Evolutionary conservation across 495 filamentous ascomycete genomes (phyloP).

Genomic region (Penicillium taxi): DNA sequence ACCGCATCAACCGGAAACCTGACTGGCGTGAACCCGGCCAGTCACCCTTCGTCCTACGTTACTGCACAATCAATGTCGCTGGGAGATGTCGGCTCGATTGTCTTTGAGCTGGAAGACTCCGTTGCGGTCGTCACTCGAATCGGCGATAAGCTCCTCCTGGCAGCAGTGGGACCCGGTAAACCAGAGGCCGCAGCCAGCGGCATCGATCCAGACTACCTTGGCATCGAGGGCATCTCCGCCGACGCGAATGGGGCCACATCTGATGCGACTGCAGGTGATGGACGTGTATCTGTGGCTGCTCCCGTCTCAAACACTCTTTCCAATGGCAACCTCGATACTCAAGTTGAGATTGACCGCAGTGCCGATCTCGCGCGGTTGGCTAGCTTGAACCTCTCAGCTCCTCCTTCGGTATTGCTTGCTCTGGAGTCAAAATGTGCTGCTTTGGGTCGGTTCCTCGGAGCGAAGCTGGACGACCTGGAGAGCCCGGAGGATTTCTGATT

Average conservation of each 20-base stretch:
- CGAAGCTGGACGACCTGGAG: conserved; percentile 38
- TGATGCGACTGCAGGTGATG: conserved; percentile 13
- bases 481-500: conserved; percentile 40
- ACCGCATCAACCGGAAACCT: conserved; percentile 40
- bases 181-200: conserved; percentile 13
- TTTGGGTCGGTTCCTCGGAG: conserved; percentile 33
- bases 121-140: conserved; percentile 41
- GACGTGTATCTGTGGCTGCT: conserved; percentile 6
- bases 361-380: conserved; percentile 35
- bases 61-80: conserved; percentile 41
- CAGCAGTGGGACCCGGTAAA: conserved; percentile 37
- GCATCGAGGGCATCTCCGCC: background rate
- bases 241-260: conserved; percentile 11
- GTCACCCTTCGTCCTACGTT: conserved; percentile 41
- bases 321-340: conserved; percentile 27
- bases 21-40: conserved; percentile 41
- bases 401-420: conserved; percentile 35
- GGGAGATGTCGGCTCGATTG: conserved; percentile 44
- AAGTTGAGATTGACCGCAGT: conserved; percentile 38
- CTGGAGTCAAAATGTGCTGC: conserved; percentile 42
- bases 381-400: conserved; percentile 36
- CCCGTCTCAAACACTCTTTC: conserved; percentile 9
- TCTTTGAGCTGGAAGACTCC: conserved; percentile 40
- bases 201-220: conserved; percentile 2
- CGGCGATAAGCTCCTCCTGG: conserved; percentile 40